Conservation (phyloP, 139 green algal genomes). For the Tetraselmis chui region DNA sequence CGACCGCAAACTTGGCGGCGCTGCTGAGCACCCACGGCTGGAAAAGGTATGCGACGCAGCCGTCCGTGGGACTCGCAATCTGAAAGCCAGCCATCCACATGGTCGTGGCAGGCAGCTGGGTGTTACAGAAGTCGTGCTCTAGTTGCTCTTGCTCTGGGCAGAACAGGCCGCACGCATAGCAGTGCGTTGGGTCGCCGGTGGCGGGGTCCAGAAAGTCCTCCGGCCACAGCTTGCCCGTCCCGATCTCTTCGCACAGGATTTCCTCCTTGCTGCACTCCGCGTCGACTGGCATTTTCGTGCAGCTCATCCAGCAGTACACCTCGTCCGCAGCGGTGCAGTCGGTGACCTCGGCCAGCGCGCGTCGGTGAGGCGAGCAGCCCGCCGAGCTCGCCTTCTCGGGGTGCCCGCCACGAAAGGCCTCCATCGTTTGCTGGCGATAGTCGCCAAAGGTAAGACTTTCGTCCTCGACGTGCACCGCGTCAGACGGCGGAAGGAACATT, state of each 20-base stretch:
- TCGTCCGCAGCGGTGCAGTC: conserved; percentile 17
- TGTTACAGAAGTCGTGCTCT: conserved; percentile 29
- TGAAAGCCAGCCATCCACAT: conserved; percentile 37
- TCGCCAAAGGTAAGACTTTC: conserved; percentile 13
- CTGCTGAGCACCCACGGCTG: conserved; percentile 20
- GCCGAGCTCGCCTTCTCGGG: neutral
- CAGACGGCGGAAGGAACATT: conserved; percentile 21
- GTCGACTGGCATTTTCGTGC: neutral
- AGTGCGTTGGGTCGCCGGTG: conserved; percentile 5
- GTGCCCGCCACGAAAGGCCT: too few relatives aligned
- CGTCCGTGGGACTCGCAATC: neutral
- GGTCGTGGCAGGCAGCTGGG: conserved; percentile 11
- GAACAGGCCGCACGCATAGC: conserved; percentile 9
- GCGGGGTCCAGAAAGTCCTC: conserved; percentile 9
- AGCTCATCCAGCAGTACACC: conserved; percentile 32
- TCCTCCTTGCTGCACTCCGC: conserved; percentile 2
- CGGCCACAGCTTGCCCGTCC: conserved; percentile 15
- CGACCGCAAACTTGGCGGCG: conserved; percentile 20
- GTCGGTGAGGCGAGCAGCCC: conserved; percentile 12
- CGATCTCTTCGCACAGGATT: neutral
- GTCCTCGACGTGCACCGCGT: neutral
- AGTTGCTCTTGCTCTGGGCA: too few relatives aligned
- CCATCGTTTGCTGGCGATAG: conserved; percentile 22
- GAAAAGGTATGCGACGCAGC: conserved; percentile 30
- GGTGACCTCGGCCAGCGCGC: conserved; percentile 14